Evolutionary conservation across 2,329 filamentous ascomycete species (phyloP), one percentile per base, ranked within the genome.

Genomic region (Blastomyces parvus): DNA sequence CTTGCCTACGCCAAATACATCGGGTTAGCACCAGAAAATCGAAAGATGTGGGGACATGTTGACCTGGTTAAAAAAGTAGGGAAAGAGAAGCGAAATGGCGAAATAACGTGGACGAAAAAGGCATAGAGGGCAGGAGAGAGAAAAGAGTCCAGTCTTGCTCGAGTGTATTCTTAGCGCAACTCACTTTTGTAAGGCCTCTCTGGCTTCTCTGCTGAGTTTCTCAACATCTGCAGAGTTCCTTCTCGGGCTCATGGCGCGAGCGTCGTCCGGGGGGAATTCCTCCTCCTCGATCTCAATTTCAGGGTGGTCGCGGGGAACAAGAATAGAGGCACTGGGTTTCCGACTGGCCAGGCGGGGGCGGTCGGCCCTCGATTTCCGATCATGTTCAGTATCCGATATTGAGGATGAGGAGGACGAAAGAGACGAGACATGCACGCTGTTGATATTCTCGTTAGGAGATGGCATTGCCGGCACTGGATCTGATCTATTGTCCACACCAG

Each of bases 161-260:
- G 33, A 57, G 7, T 55, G 52, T 57, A 40, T 7, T 19, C 36
- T 40, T 38, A n/a, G 40, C 22, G 44, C 50, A 27, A 80, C 82
- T 77, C 76, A 85, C 83, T 85, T 83, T 72, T 86, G 83, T 66
- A 87, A 73, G 33, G 82, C 81, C 68, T 83, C 78, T 64, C 92
- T 82, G 46, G 92, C 91, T 72, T 93, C 90, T 70, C 89, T 87
- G 69, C 91, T 89, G 74, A 97, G 84, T 72, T 87, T 88, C 76
- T 96, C 90, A 62, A 97, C 84, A 73, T 97, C 93, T 72, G 94
- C 91, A 70, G 88, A 95, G 67, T 91, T 96, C 70, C 93, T 82
- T 69, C 93, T 83, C 2, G 93, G 93, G 74, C 92, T 97, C 93
- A 99, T 97, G 65, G 91, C 89, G 71, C 93, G 82, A 66, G 94